These are phyloP conservation scores for Apophysomyces trapeziformis DNA, from an alignment of 371 early-diverging fungal species.

Conservation along the genomic window DNA sequence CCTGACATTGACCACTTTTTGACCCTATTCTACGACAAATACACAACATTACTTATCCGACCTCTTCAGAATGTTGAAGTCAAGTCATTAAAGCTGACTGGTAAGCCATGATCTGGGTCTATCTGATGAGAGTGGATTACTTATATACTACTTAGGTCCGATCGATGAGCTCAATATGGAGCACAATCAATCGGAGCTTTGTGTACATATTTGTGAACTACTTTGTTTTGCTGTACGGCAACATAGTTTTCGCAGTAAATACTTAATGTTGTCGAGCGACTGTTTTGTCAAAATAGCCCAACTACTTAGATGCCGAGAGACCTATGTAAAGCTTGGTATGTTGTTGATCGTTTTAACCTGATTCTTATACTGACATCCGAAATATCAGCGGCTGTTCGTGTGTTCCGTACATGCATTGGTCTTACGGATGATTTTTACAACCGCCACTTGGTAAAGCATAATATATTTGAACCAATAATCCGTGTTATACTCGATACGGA, in stretches of 20 bases:
- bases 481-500: slow-evolving; percentile 66
- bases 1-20: slow-evolving; percentile 78
- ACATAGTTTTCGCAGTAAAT: slow-evolving; percentile 82
- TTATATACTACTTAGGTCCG: slow-evolving; percentile 24
- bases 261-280: slow-evolving; percentile 67
- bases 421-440: slow-evolving; percentile 80
- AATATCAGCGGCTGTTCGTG: slow-evolving; percentile 72
- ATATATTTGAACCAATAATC: slow-evolving; percentile 73
- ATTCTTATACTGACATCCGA: background rate
- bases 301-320: slow-evolving; percentile 70
- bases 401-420: slow-evolving; percentile 77
- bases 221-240: slow-evolving; percentile 69
- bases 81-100: slow-evolving; percentile 32
- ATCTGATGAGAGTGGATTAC: background rate
- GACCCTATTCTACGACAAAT: slow-evolving; percentile 72
- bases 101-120: slow-evolving; percentile 16
- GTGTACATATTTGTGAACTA: slow-evolving; percentile 73
- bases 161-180: slow-evolving; percentile 35
- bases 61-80: slow-evolving; percentile 59
- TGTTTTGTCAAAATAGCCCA: slow-evolving; percentile 62
- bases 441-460: slow-evolving; percentile 65
- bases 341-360: background rate
- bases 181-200: slow-evolving; percentile 41
- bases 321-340: slow-evolving; percentile 74
- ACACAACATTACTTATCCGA: slow-evolving; percentile 55